A percentile compares a stretch with the other conserved stretches of the same genome.
These are phyloP conservation scores for Verticillium zaregamsianum DNA, from an alignment of 2,329 filamentous ascomycete species.

Conservation along the genomic window DNA sequence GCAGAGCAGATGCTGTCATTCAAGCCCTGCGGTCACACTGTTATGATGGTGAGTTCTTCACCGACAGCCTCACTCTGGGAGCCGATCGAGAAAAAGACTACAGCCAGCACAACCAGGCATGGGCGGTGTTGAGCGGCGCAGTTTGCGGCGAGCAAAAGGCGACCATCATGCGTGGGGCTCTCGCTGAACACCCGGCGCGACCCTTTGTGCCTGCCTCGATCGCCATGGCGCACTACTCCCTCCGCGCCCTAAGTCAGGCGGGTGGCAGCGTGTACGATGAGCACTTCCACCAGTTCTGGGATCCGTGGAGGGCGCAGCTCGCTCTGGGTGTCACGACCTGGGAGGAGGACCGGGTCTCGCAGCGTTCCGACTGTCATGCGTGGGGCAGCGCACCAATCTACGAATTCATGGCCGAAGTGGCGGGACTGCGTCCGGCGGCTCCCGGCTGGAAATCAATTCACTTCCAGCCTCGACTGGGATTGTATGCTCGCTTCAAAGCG, in stretches of 20 bases:
- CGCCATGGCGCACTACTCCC: slow-evolving; percentile 14
- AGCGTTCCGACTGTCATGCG: slow-evolving; percentile 16
- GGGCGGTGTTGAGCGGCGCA: slow-evolving; percentile 26
- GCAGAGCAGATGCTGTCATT: slow-evolving; percentile 17
- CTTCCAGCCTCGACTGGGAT: slow-evolving; percentile 7
- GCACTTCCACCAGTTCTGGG: slow-evolving; percentile 10
- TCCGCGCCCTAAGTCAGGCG: slow-evolving; percentile 8
- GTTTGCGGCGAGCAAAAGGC: slow-evolving; percentile 12
- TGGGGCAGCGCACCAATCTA: slow-evolving; percentile 16
- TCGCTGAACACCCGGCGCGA: neutral
- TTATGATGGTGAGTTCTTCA: slow-evolving; percentile 27
- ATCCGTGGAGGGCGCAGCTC: slow-evolving; percentile 11
- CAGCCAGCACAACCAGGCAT: slow-evolving; percentile 31
- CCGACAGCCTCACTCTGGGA: slow-evolving; percentile 25
- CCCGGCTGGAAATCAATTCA: slow-evolving; percentile 7
- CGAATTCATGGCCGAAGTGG: slow-evolving; percentile 14
- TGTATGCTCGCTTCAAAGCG: neutral
- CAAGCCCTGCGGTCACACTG: slow-evolving; percentile 24
- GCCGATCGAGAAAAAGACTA: slow-evolving; percentile 18
- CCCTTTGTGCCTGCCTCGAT: slow-evolving; percentile 1
- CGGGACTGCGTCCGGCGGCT: slow-evolving; percentile 8
- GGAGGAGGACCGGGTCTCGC: slow-evolving; percentile 13
- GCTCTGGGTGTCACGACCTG: slow-evolving; percentile 11
- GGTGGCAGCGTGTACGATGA: slow-evolving; percentile 9
- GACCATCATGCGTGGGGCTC: neutral